Percentiles rank a stretch among this genome's conserved stretches.
phyloP scores from a whole-genome alignment of 495 filamentous ascomycete genomes.

The Physcia stellaris region DNA sequence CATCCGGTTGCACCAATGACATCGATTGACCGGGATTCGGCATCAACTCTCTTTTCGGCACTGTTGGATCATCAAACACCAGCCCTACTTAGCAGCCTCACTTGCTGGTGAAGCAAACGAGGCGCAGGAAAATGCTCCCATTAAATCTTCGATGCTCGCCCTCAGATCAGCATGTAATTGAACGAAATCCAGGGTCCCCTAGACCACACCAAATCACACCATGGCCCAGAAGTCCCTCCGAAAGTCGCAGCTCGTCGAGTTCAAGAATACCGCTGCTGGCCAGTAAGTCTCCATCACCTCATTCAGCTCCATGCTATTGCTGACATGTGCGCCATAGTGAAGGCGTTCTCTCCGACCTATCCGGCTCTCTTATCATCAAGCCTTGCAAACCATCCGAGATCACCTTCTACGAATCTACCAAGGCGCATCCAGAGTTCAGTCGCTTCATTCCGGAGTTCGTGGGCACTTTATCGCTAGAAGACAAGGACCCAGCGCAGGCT shows the following conservation, averaged over 20 bases:
- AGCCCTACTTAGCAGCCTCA: too few relatives aligned
- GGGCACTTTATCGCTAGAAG: constrained; percentile 47
- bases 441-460: constrained; percentile 74
- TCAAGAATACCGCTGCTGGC: constrained; percentile 76
- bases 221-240: constrained; percentile 14
- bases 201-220: too few relatives aligned
- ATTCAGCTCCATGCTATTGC: constrained; percentile 1
- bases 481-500: constrained; percentile 5
- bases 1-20: too few relatives aligned
- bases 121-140: too few relatives aligned
- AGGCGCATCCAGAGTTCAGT: constrained; percentile 54
- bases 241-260: constrained; percentile 47
- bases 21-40: too few relatives aligned
- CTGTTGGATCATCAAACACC: too few relatives aligned
- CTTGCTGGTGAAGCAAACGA: too few relatives aligned
- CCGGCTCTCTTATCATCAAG: constrained; percentile 84
- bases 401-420: constrained; percentile 76
- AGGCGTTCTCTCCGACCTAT: constrained; percentile 74
- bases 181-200: too few relatives aligned
- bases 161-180: too few relatives aligned
- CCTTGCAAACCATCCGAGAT: constrained; percentile 81
- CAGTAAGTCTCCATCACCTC: constrained; percentile 52
- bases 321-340: constrained; percentile 42
- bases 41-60: too few relatives aligned
- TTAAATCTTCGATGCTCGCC: too few relatives aligned